Percentiles rank a stretch among this genome's conserved stretches.
These are phyloP conservation scores for Penicillium expansum DNA, from an alignment of 2,329 filamentous ascomycete genomes.

Conservation along the genomic window DNA sequence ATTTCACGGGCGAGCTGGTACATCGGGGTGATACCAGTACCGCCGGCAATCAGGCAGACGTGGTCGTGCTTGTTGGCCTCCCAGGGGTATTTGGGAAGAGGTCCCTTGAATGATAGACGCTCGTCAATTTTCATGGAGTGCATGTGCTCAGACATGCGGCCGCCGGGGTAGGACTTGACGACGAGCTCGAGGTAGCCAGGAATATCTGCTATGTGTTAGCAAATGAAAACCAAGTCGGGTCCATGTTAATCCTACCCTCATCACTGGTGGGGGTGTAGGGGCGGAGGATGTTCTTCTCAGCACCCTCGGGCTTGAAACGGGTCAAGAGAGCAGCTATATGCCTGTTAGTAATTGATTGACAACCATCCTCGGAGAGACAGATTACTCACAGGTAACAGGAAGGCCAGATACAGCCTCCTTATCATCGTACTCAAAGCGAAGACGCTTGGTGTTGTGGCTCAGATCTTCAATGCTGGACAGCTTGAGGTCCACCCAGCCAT, in stretches of 20 bases:
- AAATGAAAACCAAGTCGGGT: background rate
- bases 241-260: conserved; percentile 57
- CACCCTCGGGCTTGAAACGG: conserved; percentile 81
- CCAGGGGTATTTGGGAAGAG: conserved; percentile 92
- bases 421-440: conserved; percentile 85
- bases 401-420: conserved; percentile 81
- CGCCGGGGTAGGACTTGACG: conserved; percentile 86
- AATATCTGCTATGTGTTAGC: conserved; percentile 51
- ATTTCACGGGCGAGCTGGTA: conserved; percentile 89
- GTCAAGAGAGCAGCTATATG: conserved; percentile 71
- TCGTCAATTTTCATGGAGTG: conserved; percentile 81
- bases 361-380: background rate
- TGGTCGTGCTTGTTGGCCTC: conserved; percentile 88
- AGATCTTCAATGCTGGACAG: conserved; percentile 73
- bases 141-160: conserved; percentile 87
- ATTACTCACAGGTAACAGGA: conserved; percentile 64
- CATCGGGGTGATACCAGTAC: conserved; percentile 97
- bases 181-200: conserved; percentile 82
- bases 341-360: conserved; percentile 9
- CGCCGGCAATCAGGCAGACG: conserved; percentile 70
- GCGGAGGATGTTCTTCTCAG: conserved; percentile 80
- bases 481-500: conserved; percentile 81
- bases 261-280: conserved; percentile 93
- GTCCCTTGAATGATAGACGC: conserved; percentile 87
- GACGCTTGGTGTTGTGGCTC: conserved; percentile 93